phyloP scores from a whole-genome alignment of 2,329 filamentous ascomycete species.

The Trichophaea hybrida region DNA sequence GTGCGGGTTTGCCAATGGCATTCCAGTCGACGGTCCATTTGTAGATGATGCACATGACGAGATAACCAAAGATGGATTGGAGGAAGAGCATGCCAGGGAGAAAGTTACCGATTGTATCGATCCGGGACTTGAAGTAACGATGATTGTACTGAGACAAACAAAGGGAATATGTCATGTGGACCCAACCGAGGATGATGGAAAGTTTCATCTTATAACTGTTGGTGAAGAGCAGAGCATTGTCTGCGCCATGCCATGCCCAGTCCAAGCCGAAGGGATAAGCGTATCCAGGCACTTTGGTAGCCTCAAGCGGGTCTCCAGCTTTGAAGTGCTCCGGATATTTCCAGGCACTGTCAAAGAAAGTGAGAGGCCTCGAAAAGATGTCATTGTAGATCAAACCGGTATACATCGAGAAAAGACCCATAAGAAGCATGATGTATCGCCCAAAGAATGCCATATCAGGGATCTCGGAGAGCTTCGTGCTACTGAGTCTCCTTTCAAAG shows the following conservation, averaged over 20 bases:
- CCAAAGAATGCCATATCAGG: conserved; percentile 99
- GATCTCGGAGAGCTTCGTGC: conserved; percentile 88
- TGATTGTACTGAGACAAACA: conserved; percentile 88
- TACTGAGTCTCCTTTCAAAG: conserved; percentile 69
- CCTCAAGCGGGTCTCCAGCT: conserved; percentile 49
- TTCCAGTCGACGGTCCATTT: conserved; percentile 93
- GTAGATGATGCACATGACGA: conserved; percentile 86
- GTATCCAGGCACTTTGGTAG: conserved; percentile 56
- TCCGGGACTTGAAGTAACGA: conserved; percentile 80
- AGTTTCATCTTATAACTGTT: conserved; percentile 99
- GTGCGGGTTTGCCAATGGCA: conserved; percentile 51
- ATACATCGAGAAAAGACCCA: conserved; percentile 93
- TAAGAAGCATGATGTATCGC: conserved; percentile 95
- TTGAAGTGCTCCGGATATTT: conserved; percentile 60
- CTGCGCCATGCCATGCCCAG: conserved; percentile 89
- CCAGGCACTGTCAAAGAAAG: conserved; percentile 82
- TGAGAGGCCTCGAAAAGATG: conserved; percentile 84
- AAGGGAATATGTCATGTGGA: conserved; percentile 96
- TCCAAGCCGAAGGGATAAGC: conserved; percentile 93
- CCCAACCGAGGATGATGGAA: conserved; percentile 93
- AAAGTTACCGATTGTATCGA: conserved; percentile 97
- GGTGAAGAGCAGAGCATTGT: conserved; percentile 87
- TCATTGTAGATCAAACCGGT: conserved; percentile 98
- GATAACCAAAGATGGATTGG: conserved; percentile 95
- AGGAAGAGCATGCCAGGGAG: conserved; percentile 98